phyloP scores from a whole-genome alignment of 164 flowering plant genomes.

The Magnolia sinica region DNA sequence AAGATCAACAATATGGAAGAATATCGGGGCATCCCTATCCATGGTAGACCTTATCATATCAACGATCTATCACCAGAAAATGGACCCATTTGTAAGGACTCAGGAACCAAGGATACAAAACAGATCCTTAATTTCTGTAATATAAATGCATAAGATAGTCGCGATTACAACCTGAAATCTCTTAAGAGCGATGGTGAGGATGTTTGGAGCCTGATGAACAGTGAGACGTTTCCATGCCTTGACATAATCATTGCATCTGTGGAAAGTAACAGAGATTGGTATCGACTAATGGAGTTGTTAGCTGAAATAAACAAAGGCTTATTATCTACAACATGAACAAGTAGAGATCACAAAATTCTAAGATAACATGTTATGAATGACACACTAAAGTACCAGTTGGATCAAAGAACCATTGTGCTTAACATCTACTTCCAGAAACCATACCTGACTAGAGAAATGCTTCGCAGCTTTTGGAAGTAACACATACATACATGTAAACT shows the following conservation, averaged over 20 bases:
- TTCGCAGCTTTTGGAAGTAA: not conserved
- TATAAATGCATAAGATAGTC: conserved; percentile 6
- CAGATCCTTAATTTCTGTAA: not conserved
- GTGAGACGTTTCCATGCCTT: conserved; percentile 87
- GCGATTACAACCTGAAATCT: conserved; percentile 72
- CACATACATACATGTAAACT: no score
- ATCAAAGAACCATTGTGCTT: not conserved
- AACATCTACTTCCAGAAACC: not conserved
- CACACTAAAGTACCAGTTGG: not conserved
- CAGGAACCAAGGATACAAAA: not conserved
- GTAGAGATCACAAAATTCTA: not conserved
- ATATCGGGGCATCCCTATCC: not conserved
- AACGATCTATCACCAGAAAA: not conserved
- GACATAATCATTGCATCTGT: conserved; percentile 92
- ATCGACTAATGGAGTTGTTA: conserved; percentile 6
- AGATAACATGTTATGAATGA: not conserved
- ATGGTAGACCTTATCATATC: not conserved
- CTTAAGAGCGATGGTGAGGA: conserved; percentile 91
- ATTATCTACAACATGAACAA: not conserved
- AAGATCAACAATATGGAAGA: not conserved
- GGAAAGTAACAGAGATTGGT: conserved; percentile 2
- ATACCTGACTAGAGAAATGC: conserved; percentile 1
- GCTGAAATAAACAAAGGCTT: not conserved
- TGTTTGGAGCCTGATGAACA: conserved; percentile 69
- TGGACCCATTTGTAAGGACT: not conserved